Evolutionary conservation across 1,284 basidiomycete species (phyloP).

Genomic region (Leccinum huronense): DNA sequence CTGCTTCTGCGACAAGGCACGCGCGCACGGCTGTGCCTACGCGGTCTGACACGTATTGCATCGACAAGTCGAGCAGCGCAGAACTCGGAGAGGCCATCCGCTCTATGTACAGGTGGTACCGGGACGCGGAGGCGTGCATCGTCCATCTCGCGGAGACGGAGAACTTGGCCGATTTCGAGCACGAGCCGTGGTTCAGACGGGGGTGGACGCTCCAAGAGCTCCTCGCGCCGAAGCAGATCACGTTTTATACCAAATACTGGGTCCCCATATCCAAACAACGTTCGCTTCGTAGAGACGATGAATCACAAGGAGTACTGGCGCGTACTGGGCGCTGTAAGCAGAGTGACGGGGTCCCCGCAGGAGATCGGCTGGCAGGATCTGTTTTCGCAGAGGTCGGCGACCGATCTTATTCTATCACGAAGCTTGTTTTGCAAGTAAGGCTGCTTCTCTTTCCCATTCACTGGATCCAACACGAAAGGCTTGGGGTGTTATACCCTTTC

Average conservation of each 20-base stretch:
- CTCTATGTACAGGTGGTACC: conserved; percentile 21
- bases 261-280: background rate
- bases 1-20: conserved; percentile 14
- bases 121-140: conserved; percentile 14
- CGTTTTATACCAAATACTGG: conserved; percentile 15
- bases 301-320: conserved; percentile 20
- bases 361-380: conserved; percentile 17
- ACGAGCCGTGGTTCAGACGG: conserved; percentile 15
- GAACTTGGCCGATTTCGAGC: conserved; percentile 11
- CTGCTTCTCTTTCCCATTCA: conserved; percentile 14
- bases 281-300: background rate
- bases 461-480: conserved; percentile 9
- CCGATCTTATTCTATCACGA: conserved; percentile 20
- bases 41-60: conserved; percentile 19
- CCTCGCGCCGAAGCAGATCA: conserved; percentile 14
- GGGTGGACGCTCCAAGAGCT: conserved; percentile 21
- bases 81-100: conserved; percentile 19
- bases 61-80: conserved; percentile 21
- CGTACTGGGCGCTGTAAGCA: conserved; percentile 11
- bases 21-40: conserved; percentile 12
- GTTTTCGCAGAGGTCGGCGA: conserved; percentile 21
- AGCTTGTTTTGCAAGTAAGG: conserved; percentile 18
- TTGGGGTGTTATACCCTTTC: conserved; percentile 16
- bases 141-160: conserved; percentile 17
- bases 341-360: conserved; percentile 14